A percentile compares a stretch with the other conserved stretches of the same genome.
These are phyloP conservation scores for Pleurotus salmoneostramineus DNA, from an alignment of 768 basidiomycete species.

Conservation along the genomic window DNA sequence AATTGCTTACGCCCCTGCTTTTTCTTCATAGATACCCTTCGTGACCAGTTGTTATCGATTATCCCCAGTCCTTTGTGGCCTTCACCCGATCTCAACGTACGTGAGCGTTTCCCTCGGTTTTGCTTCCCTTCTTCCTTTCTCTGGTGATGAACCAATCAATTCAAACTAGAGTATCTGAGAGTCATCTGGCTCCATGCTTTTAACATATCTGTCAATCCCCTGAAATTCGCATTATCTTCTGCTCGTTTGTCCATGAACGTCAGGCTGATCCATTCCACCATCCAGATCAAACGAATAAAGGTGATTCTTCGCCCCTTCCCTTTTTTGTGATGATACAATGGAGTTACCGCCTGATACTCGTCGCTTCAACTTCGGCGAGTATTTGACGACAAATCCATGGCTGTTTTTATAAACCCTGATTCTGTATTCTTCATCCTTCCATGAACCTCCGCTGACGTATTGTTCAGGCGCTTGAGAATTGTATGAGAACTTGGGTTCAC, in stretches of 20 bases:
- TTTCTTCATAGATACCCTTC: no score
- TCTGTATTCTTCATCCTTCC: conserved; percentile 5
- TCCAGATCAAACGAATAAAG: neutral
- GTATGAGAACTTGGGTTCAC: no score
- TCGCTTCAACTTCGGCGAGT: conserved; percentile 23
- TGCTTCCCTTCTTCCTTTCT: conserved; percentile 3
- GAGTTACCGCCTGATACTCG: conserved; percentile 83
- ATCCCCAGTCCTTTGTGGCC: no score
- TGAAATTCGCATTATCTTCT: conserved; percentile 34
- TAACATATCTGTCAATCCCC: conserved; percentile 51
- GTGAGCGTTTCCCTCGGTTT: neutral
- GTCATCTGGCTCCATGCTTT: conserved; percentile 67
- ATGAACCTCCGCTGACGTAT: neutral
- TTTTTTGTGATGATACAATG: conserved; percentile 56
- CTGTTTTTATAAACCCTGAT: conserved; percentile 71
- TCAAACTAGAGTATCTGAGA: conserved; percentile 97
- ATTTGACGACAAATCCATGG: conserved; percentile 76
- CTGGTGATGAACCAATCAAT: conserved; percentile 55
- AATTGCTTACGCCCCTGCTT: neutral
- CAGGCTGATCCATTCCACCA: no score
- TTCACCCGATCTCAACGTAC: neutral
- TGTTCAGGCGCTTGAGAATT: neutral
- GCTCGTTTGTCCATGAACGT: neutral
- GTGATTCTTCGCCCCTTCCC: conserved; percentile 28
- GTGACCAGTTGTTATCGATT: no score